Percentiles rank a stretch among this genome's conserved stretches.
Evolutionary conservation across 2,329 filamentous ascomycete species (phyloP).

Genomic region (Aspergillus udagawae): DNA sequence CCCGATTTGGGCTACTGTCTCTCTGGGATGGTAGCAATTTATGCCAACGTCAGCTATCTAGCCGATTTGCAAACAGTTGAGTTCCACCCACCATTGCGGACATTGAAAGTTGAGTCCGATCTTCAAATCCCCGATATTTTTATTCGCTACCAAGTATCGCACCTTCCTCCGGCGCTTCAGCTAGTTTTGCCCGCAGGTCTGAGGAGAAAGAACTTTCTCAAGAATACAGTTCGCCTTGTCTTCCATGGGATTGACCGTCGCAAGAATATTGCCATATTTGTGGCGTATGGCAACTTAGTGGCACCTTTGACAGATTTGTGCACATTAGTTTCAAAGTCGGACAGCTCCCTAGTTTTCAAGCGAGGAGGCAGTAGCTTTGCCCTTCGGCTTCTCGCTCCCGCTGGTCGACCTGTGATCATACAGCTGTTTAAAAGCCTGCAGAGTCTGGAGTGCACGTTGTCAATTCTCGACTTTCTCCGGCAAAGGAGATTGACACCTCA

Average conservation of each 20-base stretch:
- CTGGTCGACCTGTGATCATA: conserved; percentile 33
- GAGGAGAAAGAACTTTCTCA: conserved; percentile 26
- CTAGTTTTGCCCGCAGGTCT: conserved; percentile 24
- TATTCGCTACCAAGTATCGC: conserved; percentile 28
- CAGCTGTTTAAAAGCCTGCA: conserved; percentile 35
- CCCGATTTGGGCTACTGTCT: conserved; percentile 33
- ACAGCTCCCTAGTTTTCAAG: conserved; percentile 32
- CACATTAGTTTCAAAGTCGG: conserved; percentile 23
- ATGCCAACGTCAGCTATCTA: conserved; percentile 34
- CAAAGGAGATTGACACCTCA: conserved; percentile 28
- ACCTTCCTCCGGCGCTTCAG: conserved; percentile 28
- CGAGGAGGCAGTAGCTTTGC: conserved; percentile 33
- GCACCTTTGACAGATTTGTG: conserved; percentile 23
- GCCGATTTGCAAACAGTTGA: conserved; percentile 25
- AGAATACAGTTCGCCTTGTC: conserved; percentile 33
- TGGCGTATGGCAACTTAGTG: conserved; percentile 34
- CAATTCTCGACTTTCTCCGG: conserved; percentile 32
- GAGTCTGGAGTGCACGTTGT: conserved; percentile 35
- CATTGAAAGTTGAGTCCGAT: conserved; percentile 26
- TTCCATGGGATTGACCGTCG: conserved; percentile 36
- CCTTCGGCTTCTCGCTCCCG: conserved; percentile 34
- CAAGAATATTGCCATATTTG: conserved; percentile 29
- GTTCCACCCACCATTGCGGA: conserved; percentile 26
- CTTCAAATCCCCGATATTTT: conserved; percentile 34
- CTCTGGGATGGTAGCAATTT: conserved; percentile 34